Evolutionary conservation across 139 green algal genomes (phyloP), one percentile per base, ranked within the genome.

Genomic region (Coelastrella sp.): DNA sequence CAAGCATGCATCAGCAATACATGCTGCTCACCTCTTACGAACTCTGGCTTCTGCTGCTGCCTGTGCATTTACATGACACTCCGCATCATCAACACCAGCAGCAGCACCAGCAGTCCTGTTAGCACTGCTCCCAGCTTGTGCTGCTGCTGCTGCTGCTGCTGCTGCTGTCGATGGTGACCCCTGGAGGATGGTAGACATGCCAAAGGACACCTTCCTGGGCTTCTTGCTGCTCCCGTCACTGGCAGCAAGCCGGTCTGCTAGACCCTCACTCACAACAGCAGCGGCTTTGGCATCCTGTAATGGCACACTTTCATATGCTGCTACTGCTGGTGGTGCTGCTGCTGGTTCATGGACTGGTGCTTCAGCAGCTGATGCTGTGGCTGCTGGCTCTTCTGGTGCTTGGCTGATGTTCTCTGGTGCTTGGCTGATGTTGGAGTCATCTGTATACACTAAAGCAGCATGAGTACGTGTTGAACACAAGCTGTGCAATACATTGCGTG

Each of bases 261-360:
- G 15, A 25, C n/a, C 70, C 70, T 25, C 19, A 3, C 70, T 25
- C 9, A 11, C 70, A 78, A 25, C 70, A 78, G 70, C 70, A 25
- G 70, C 70, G 17, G 15, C 20, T 1, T 14, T 1, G 20, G 70
- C 70, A 27, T 14, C 19, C 70, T n/a, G 15, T 78, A 17, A 14
- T 78, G 15, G 19, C 70, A 6, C 17, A 78, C 0, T 25, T 72
- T 8, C 74, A 68, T 9, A 10, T 84, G 20, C 11, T 17, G 6
- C 56, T 66, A 57, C 78, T 35, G 78, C 78, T 84, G 78, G 49
- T 84, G 78, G 35, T 84, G 78, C 27, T 82, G 76, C 56, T 84
- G 78, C 78, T 66, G 35, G 35, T 12, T 83, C 35, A 24, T 6
- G 17, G 7, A 10, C 75, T 20, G 7, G 49, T 10, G 14, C 49